Evolutionary conservation across 805 yeast species (phyloP).

Genomic region (Yarrowia sp.): DNA sequence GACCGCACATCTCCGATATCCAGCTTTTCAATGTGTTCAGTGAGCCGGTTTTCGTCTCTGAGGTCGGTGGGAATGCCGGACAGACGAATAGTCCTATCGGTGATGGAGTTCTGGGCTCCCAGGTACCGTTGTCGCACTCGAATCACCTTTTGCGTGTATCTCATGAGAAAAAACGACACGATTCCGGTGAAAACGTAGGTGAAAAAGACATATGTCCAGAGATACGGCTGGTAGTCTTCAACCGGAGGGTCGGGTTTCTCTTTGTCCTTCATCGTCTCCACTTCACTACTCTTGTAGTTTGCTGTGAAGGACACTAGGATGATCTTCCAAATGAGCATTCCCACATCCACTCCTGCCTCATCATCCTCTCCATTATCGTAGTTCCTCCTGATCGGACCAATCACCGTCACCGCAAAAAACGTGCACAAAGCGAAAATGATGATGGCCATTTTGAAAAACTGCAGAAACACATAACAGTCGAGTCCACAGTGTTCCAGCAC

Average conservation of each 20-base stretch:
- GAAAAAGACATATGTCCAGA: slow-evolving; percentile 85
- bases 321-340: not conserved
- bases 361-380: slow-evolving; percentile 50
- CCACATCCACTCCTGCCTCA: not conserved
- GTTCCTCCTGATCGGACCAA: slow-evolving; percentile 83
- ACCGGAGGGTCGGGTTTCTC: slow-evolving; percentile 30
- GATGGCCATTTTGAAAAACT: slow-evolving; percentile 87
- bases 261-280: not conserved
- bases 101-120: slow-evolving; percentile 82
- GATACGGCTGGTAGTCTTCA: slow-evolving; percentile 54
- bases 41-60: slow-evolving; percentile 67
- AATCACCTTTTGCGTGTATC: slow-evolving; percentile 72
- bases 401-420: slow-evolving; percentile 65
- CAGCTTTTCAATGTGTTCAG: slow-evolving; percentile 70
- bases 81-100: slow-evolving; percentile 84
- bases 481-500: slow-evolving; percentile 86
- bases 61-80: slow-evolving; percentile 86
- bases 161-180: slow-evolving; percentile 57
- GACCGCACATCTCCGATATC: slow-evolving; percentile 78
- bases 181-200: slow-evolving; percentile 80
- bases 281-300: not conserved
- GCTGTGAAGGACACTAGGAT: not conserved
- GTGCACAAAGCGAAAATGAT: slow-evolving; percentile 63
- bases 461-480: slow-evolving; percentile 89
- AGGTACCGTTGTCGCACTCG: slow-evolving; percentile 73